phyloP scores from a whole-genome alignment of 352 stramenopile genomes.

The Pythium coloratum region DNA sequence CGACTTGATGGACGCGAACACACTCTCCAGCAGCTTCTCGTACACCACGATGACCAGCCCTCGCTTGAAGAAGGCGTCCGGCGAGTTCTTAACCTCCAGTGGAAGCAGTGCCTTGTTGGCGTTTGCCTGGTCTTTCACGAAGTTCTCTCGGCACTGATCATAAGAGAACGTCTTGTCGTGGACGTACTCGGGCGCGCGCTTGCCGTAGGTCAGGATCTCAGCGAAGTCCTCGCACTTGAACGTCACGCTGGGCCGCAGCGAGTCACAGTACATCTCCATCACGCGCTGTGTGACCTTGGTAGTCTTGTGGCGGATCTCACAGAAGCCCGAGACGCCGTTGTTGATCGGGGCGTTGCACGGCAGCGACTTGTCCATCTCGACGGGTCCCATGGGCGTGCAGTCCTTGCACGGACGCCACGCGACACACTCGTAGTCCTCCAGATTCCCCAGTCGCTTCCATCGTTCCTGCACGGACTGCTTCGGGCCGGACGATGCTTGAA shows the following conservation, averaged over 20 bases:
- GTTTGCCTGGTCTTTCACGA: conserved; percentile 3
- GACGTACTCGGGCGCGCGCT: conserved; percentile 39
- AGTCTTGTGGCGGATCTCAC: conserved; percentile 25
- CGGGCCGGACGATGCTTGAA: not conserved
- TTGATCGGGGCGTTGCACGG: conserved; percentile 36
- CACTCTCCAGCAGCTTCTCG: conserved; percentile 40
- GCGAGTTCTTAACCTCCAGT: conserved; percentile 21
- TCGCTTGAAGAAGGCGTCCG: conserved; percentile 30
- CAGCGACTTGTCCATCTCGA: conserved; percentile 30
- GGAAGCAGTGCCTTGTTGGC: conserved; percentile 17
- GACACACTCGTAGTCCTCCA: conserved; percentile 43
- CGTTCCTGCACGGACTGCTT: conserved; percentile 13
- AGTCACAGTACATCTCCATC: conserved; percentile 67
- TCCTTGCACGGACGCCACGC: conserved; percentile 43
- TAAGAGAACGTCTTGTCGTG: conserved; percentile 44
- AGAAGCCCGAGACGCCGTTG: conserved; percentile 22
- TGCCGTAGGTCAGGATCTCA: conserved; percentile 40
- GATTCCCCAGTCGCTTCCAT: conserved; percentile 27
- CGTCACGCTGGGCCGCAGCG: conserved; percentile 25
- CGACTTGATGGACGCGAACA: conserved; percentile 54
- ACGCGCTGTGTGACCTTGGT: conserved; percentile 33
- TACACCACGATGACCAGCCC: conserved; percentile 51
- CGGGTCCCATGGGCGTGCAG: conserved; percentile 40
- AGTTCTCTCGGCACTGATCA: conserved; percentile 5
- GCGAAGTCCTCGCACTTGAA: conserved; percentile 26